Percentiles rank a stretch among this genome's conserved stretches.
Conservation (phyloP, 1,139 yeast genomes). For the Kodamaea anthophila region DNA sequence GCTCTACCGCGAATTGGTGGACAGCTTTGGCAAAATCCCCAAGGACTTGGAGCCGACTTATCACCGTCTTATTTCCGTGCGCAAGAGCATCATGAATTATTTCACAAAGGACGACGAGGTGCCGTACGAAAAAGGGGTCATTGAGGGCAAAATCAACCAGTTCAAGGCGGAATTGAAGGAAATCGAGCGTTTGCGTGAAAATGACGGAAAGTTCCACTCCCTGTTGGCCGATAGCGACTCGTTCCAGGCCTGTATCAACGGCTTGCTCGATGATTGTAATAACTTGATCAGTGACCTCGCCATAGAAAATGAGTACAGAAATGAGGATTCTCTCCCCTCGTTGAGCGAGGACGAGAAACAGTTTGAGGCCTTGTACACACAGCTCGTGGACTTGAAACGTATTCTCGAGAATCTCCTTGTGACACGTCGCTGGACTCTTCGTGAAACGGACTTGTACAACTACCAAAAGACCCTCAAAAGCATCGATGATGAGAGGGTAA, state of each 20-base stretch:
- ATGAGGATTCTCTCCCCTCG: constrained; percentile 22
- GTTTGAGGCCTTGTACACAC: constrained; percentile 24
- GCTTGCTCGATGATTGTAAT: constrained; percentile 76
- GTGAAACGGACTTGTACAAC: constrained; percentile 86
- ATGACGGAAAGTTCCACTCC: constrained; percentile 28
- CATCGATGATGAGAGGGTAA: constrained; percentile 64
- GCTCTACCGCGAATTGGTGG: constrained; percentile 47
- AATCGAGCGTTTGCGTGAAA: constrained; percentile 25
- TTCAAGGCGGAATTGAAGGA: constrained; percentile 22
- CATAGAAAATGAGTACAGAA: constrained; percentile 54
- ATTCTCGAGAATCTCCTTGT: constrained; percentile 75
- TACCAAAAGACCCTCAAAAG: constrained; percentile 69
- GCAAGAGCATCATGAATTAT: constrained; percentile 30
- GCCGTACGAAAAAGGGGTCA: constrained; percentile 3
- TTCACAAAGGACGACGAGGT: constrained; percentile 19
- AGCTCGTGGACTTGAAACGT: constrained; percentile 57
- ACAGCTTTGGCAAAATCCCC: constrained; percentile 52
- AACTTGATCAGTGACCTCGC: constrained; percentile 64
- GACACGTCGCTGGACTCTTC: constrained; percentile 93
- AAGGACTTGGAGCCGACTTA: constrained; percentile 45
- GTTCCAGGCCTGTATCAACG: constrained; percentile 58
- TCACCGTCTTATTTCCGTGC: constrained; percentile 37
- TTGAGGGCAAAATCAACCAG: constrained; percentile 11
- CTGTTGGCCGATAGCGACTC: constrained; percentile 11
- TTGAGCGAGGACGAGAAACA: constrained; percentile 17